phyloP scores from a whole-genome alignment of 805 yeast genomes.

The Wickerhamiella kurtzmanii region DNA sequence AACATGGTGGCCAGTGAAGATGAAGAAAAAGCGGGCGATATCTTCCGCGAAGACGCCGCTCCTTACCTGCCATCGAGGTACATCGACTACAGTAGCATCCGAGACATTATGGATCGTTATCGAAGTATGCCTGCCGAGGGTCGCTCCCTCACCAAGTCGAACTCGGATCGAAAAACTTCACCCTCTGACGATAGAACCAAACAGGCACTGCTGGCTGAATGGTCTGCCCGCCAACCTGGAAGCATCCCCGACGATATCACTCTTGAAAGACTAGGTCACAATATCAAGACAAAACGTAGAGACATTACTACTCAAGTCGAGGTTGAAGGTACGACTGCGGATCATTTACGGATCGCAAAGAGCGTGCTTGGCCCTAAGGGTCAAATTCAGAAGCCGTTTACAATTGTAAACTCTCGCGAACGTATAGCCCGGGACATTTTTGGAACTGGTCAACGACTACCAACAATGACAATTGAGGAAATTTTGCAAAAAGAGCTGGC shows the following conservation, averaged over 20 bases:
- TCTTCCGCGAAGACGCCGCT: not conserved
- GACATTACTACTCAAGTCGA: slow-evolving; percentile 4
- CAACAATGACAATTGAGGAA: slow-evolving; percentile 92
- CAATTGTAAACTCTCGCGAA: slow-evolving; percentile 36
- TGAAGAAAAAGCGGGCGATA: not conserved
- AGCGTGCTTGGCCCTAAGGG: slow-evolving; percentile 37
- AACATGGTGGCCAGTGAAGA: not conserved
- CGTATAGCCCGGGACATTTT: slow-evolving; percentile 52
- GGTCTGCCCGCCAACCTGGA: not conserved
- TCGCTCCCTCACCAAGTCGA: not conserved
- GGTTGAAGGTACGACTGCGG: not conserved
- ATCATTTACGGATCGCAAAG: not conserved
- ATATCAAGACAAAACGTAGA: not conserved
- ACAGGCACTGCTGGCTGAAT: not conserved
- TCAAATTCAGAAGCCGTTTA: slow-evolving; percentile 71
- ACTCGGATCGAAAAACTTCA: not conserved
- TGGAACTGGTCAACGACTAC: slow-evolving; percentile 86
- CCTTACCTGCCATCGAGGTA: not conserved
- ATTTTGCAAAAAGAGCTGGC: slow-evolving; percentile 72
- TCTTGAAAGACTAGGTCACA: not conserved
- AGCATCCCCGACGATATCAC: not conserved
- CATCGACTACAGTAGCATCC: not conserved
- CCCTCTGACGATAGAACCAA: not conserved
- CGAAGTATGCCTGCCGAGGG: not conserved
- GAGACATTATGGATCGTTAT: not conserved